A percentile compares a stretch with the other conserved stretches of the same genome.
Evolutionary conservation across 1,284 basidiomycete genomes (phyloP).

Genomic region (Cystobasidium sp.): DNA sequence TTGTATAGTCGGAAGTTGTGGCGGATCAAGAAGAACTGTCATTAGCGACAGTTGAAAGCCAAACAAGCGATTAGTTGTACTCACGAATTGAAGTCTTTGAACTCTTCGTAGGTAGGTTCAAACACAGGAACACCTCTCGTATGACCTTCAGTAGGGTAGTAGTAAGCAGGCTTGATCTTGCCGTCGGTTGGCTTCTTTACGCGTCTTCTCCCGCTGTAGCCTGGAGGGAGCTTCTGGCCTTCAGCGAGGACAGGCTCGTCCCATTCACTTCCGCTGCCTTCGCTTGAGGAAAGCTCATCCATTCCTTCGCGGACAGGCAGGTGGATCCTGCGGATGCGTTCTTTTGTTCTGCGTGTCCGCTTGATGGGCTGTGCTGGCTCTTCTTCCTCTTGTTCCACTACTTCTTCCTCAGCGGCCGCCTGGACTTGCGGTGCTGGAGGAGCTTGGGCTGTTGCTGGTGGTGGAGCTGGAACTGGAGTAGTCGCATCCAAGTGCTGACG

Average conservation of each 20-base stretch:
- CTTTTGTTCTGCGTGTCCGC: constrained; percentile 10
- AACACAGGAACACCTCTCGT: constrained; percentile 83
- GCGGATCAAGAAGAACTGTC: constrained; percentile 1
- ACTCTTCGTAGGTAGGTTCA: constrained; percentile 75
- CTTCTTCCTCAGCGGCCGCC: neutral
- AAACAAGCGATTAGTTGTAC: neutral
- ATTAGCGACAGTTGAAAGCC: neutral
- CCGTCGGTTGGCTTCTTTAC: constrained; percentile 36
- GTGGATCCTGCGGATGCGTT: constrained; percentile 36
- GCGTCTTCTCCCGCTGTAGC: constrained; percentile 30
- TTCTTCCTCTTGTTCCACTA: constrained; percentile 1
- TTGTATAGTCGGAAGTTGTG: no score
- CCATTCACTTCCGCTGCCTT: constrained; percentile 40
- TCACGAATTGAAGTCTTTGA: constrained; percentile 65
- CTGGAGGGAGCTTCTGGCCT: constrained; percentile 32
- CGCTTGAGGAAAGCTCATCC: constrained; percentile 38
- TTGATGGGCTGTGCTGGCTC: neutral
- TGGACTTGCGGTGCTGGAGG: neutral
- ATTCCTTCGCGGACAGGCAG: constrained; percentile 42
- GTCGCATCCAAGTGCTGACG: neutral
- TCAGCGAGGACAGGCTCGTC: constrained; percentile 21
- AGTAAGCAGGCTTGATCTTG: constrained; percentile 46
- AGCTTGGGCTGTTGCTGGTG: constrained; percentile 1
- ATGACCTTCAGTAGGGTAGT: constrained; percentile 40
- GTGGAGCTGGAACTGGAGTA: constrained; percentile 10